Percentiles rank a stretch among this genome's conserved stretches.
Conservation (phyloP, 345 rosid species). For the Arabidopsis arenosa region DNA sequence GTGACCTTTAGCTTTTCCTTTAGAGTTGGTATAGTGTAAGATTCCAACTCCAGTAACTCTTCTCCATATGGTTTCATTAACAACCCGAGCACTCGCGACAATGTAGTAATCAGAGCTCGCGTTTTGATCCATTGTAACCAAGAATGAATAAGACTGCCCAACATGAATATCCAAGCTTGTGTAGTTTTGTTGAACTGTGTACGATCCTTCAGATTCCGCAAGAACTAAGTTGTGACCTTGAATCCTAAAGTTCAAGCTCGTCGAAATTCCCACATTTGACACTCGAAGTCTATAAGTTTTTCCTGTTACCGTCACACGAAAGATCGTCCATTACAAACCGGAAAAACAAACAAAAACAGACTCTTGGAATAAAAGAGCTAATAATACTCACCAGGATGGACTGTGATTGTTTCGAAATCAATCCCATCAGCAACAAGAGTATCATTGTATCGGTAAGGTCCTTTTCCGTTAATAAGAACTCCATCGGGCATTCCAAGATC, state of each 20-base stretch:
- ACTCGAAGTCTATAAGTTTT: slow-evolving; percentile 89
- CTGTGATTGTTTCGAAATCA: slow-evolving; percentile 74
- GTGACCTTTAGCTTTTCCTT: slow-evolving; percentile 89
- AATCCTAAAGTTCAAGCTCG: slow-evolving; percentile 95
- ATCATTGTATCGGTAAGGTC: slow-evolving; percentile 84
- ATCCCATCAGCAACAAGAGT: slow-evolving; percentile 86
- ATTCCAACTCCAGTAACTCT: slow-evolving; percentile 96
- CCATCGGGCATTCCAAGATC: slow-evolving; percentile 97
- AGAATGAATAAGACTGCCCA: slow-evolving; percentile 90
- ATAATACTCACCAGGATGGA: slow-evolving; percentile 79
- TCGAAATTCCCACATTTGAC: slow-evolving; percentile 90
- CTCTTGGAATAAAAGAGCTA: slow-evolving; percentile 1
- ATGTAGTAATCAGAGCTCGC: slow-evolving; percentile 97
- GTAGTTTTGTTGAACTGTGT: slow-evolving; percentile 96
- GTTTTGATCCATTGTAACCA: slow-evolving; percentile 95
- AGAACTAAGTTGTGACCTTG: slow-evolving; percentile 89
- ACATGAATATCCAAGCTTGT: slow-evolving; percentile 97
- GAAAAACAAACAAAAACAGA: not conserved
- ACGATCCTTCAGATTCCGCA: slow-evolving; percentile 94
- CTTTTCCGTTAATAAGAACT: slow-evolving; percentile 96
- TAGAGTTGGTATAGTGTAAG: slow-evolving; percentile 90
- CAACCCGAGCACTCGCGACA: slow-evolving; percentile 94
- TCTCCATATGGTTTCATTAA: slow-evolving; percentile 85
- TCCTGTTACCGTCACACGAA: slow-evolving; percentile 55
- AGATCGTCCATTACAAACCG: not conserved